Conservation (phyloP, 2,329 filamentous ascomycete species). For the Microthyrium microscopicum region DNA sequence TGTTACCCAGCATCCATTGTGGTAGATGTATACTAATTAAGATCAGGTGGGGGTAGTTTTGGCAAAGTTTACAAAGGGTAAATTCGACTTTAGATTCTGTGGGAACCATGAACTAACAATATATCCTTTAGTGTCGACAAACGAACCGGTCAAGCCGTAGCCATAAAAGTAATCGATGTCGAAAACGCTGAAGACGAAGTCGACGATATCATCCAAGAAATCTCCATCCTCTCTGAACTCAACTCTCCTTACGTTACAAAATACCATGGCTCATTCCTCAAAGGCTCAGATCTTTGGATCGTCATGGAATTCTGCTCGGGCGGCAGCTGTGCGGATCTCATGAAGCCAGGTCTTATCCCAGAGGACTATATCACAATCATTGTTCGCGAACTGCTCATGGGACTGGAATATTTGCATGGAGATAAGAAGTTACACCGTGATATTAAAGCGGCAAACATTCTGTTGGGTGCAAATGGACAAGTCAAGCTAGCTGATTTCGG, state of each 20-base stretch:
- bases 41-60: slow-evolving; percentile 80
- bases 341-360: slow-evolving; percentile 81
- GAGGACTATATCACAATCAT: slow-evolving; percentile 98
- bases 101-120: slow-evolving; percentile 7
- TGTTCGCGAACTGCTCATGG: slow-evolving; percentile 71
- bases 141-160: slow-evolving; percentile 78
- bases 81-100: slow-evolving; percentile 32
- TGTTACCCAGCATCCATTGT: slow-evolving; percentile 6
- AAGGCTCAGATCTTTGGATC: slow-evolving; percentile 94
- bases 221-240: slow-evolving; percentile 88
- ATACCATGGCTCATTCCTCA: slow-evolving; percentile 93
- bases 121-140: slow-evolving; percentile 95
- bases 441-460: slow-evolving; percentile 94
- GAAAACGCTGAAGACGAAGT: slow-evolving; percentile 98
- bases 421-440: slow-evolving; percentile 95
- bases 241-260: slow-evolving; percentile 94
- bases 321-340: slow-evolving; percentile 85
- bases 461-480: slow-evolving; percentile 78
- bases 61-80: slow-evolving; percentile 99
- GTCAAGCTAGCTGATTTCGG: slow-evolving; percentile 96
- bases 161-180: slow-evolving; percentile 97
- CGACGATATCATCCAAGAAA: slow-evolving; percentile 98
- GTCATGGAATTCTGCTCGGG: slow-evolving; percentile 99
- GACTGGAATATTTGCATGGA: slow-evolving; percentile 79
- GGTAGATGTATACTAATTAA: slow-evolving; percentile 13